Conservation (phyloP, 345 rosid species). For the Ailanthus altissimus region DNA sequence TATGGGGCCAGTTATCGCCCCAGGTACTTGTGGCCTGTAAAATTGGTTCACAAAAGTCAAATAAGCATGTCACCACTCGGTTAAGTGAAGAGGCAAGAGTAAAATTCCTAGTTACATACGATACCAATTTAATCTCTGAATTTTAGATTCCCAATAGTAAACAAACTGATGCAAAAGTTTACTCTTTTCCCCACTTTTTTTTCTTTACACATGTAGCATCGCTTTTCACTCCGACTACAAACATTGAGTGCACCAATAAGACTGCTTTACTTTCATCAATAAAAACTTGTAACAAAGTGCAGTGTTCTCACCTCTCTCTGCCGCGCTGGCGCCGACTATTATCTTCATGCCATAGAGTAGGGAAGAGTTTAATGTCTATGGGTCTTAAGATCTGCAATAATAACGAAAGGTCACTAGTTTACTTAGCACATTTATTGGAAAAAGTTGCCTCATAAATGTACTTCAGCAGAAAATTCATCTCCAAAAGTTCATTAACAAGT, state of each 20-base stretch:
- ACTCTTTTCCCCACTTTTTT: background rate
- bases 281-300: background rate
- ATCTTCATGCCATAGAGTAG: conserved; percentile 92
- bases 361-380: conserved; percentile 77
- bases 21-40: conserved; percentile 76
- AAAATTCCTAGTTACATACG: background rate
- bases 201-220: background rate
- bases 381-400: conserved; percentile 67
- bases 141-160: conserved; percentile 1
- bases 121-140: background rate
- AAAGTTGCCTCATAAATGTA: background rate
- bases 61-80: background rate
- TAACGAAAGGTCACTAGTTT: background rate
- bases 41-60: conserved; percentile 12
- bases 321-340: conserved; percentile 71
- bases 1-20: conserved; percentile 69
- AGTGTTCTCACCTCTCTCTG: conserved; percentile 68
- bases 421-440: background rate
- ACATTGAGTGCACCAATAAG: background rate
- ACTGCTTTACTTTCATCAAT: background rate
- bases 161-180: conserved; percentile 10
- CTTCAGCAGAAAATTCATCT: background rate
- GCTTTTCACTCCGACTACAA: background rate
- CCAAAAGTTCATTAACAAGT: background rate
- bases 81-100: background rate